Percentiles rank a stretch among this genome's conserved stretches.
phyloP scores from a whole-genome alignment of 2,329 filamentous ascomycete species.

The Xylariaceae sp. region DNA sequence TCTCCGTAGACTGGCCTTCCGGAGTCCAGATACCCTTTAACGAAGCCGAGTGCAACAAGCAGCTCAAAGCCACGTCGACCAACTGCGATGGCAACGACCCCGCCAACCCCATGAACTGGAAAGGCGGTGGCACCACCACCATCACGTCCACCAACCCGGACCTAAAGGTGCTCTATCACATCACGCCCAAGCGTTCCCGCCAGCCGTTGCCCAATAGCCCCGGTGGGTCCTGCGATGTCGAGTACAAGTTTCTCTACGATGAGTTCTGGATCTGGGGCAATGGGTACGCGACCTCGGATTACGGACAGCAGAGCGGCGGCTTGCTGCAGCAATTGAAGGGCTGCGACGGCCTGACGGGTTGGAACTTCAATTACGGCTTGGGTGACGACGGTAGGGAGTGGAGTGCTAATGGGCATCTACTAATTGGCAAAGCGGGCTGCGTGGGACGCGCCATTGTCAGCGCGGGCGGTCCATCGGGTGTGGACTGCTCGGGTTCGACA shows the following conservation, averaged over 20 bases:
- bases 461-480: conserved; percentile 4
- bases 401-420: conserved; percentile 10
- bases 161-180: conserved; percentile 3
- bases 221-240: conserved; percentile 3
- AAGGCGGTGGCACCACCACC: conserved; percentile 6
- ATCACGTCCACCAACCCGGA: conserved; percentile 9
- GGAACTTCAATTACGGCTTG: conserved; percentile 11
- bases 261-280: conserved; percentile 9
- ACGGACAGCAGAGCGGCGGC: conserved; percentile 7
- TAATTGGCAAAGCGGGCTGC: conserved; percentile 11
- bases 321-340: conserved; percentile 9
- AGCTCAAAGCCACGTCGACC: conserved; percentile 6
- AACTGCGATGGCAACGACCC: conserved; percentile 11
- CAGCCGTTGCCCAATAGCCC: conserved; percentile 5
- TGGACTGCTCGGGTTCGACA: conserved; percentile 1
- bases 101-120: conserved; percentile 8
- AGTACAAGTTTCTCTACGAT: conserved; percentile 4
- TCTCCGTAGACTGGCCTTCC: conserved; percentile 6
- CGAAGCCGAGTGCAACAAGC: conserved; percentile 8
- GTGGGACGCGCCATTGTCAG: conserved; percentile 8
- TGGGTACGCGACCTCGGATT: conserved; percentile 4
- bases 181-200: conserved; percentile 2
- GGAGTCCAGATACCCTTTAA: conserved; percentile 7
- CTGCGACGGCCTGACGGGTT: conserved; percentile 10
- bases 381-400: conserved; percentile 11